Base-by-base conservation (phyloP, 2,329 filamentous ascomycete genomes). In the Colletotrichum sp. region DNA sequence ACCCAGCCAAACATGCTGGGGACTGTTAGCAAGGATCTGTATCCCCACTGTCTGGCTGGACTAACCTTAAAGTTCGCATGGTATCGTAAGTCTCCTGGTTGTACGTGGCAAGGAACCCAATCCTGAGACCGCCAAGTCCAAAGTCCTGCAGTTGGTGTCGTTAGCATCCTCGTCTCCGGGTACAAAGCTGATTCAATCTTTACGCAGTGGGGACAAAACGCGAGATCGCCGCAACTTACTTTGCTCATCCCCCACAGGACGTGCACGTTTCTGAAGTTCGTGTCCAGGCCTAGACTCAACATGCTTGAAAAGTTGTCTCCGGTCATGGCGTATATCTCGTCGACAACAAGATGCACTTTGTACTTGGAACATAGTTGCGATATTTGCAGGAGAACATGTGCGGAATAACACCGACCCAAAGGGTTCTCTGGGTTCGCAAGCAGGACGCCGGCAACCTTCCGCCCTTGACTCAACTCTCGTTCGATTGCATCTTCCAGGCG, bases 161-260 rank as follows among this genome's bases (percentile, higher is more conserved):
- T 71, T 16, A 57, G 67, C 16, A 32, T 8, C 28, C 36, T 26
- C 18, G 24, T 57, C 21, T 8, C 43, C 10, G 24, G 55, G 55
- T 4, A 58, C 12, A 26, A 58, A 58, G 24, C 8, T 28, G 55
- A 26, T 16, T 28, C 15, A 28, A 28, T 21, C 2, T 28, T 28
- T 13, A 43, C 18, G 38, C 38, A 58, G 21, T 58, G 55, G 55
- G 21, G 55, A 18, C 26, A 15, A 28, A 18, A 58, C 24, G 8
- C 16, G 55, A 48, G 43, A 48, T 48, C n/a, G 58, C 8, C 18
- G 18, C n/a, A 21, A 4, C 52, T 60, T 18, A 73, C 74, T 60
- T 70, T 65, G 8, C 57, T 52, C 60, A 74, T 60, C 8, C 72
- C 60, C 72, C 72, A 74, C 28, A 74, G 15, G 7, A 74, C 72